phyloP scores from a whole-genome alignment of 129 eudicot species.

The Flaveria sonorensis region DNA sequence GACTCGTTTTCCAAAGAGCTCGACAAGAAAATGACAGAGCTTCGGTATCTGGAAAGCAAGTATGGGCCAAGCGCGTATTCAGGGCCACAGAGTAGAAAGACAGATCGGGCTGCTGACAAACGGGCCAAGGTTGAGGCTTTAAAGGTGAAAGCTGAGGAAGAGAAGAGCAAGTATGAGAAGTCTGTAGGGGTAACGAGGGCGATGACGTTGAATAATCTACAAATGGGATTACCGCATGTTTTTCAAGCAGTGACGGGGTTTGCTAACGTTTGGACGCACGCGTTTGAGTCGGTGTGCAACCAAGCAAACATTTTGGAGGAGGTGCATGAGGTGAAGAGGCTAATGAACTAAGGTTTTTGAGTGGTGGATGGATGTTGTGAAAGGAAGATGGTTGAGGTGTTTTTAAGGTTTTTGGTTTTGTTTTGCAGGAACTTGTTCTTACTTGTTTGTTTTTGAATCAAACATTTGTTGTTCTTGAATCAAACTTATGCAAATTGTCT shows the following conservation, averaged over 20 bases:
- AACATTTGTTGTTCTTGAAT: conserved; percentile 6
- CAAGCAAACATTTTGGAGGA: conserved; percentile 55
- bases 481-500: background rate
- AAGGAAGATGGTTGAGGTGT: conserved; percentile 11
- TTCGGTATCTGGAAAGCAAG: conserved; percentile 67
- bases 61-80: conserved; percentile 41
- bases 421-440: background rate
- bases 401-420: background rate
- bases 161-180: conserved; percentile 74
- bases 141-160: conserved; percentile 79
- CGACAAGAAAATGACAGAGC: conserved; percentile 66
- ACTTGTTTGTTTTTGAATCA: conserved; percentile 12
- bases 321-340: conserved; percentile 62
- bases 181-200: conserved; percentile 62
- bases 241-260: conserved; percentile 95
- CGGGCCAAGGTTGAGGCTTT: conserved; percentile 68
- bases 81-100: conserved; percentile 35
- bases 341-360: conserved; percentile 32
- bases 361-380: conserved; percentile 4
- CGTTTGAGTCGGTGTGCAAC: conserved; percentile 80
- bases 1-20: conserved; percentile 68
- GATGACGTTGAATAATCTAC: conserved; percentile 78
- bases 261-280: conserved; percentile 82
- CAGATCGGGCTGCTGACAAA: conserved; percentile 63
- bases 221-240: conserved; percentile 87